Evolutionary conservation across 805 yeast genomes (phyloP), one percentile per base, ranked within the genome.

Genomic region (Barnettozyma pratensis): DNA sequence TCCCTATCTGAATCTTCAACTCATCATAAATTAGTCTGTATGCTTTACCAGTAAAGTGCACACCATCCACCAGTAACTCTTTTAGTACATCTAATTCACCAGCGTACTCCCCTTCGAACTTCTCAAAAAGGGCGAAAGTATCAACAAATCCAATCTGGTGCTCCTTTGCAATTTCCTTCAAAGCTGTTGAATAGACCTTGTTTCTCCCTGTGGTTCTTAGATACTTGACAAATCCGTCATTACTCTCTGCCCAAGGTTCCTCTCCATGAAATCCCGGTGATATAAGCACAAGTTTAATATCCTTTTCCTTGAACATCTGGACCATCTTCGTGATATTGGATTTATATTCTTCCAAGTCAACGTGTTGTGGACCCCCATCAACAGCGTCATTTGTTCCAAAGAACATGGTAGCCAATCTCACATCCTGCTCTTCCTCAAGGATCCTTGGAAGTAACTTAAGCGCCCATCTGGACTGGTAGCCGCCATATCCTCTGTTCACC

Each of bases 321-420:
- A 80, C 68, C 57, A 87, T 54, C 9, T 51, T 46, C 29, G 54
- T 57, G 52, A 76, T 67, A 58, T 89, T 89, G 12, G 61, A 65
- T 25, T 63, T 49, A 59, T 67, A 87, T 48, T 74, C 67, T 0
- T 64, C 74, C 4, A 83, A 19, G 1, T 79, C 76, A 9, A 87
- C 87, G 26, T 67, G 66, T 54, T 76, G 80, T 4, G 61, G 58
- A 4, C 74, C 75, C 1, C 61, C 69, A 7, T 67, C 54, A 4
- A 77, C 73, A 0, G 85, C 73, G 63, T 90, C 97, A 60, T 90
- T 90, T 11, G 96, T 77, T 4, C 97, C 97, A 57, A 87, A 80
- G 61, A 85, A 89, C 2, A 89, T 67, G 9, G 81, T 78, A 50
- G 80, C 70, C 9, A 74, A 54, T 3, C 54, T 65, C 44, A 79